Conservation (phyloP, 83 land plant genomes). For the Thuja plicata region DNA sequence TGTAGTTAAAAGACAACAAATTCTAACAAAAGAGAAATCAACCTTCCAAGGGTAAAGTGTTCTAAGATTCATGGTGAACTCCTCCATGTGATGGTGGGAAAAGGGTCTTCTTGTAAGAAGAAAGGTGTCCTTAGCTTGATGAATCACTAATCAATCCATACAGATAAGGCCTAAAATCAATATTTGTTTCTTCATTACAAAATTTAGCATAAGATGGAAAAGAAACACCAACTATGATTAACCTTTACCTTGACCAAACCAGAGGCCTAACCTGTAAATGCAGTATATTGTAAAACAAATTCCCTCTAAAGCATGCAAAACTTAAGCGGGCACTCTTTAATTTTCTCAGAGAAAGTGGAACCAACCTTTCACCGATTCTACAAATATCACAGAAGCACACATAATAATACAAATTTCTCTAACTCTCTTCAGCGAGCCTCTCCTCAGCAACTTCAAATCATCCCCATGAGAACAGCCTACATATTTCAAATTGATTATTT, state of each 20-base stretch:
- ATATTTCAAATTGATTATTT: neutral
- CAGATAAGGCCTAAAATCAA: neutral
- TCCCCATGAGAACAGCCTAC: neutral
- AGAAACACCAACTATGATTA: too few relatives aligned
- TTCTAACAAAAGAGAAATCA: neutral
- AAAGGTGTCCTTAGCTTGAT: neutral
- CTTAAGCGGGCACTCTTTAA: neutral
- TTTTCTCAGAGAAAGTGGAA: neutral
- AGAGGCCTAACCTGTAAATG: neutral
- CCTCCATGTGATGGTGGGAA: neutral
- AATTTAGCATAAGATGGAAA: neutral
- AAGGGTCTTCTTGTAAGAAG: neutral
- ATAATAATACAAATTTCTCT: neutral
- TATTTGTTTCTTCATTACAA: neutral
- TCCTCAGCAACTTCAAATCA: neutral
- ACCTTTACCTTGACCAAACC: neutral
- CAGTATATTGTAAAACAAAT: too few relatives aligned
- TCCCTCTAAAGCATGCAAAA: neutral
- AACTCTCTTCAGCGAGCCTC: constrained; percentile 7
- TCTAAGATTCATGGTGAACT: neutral
- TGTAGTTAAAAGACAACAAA: neutral
- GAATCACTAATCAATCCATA: too few relatives aligned
- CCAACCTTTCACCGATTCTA: neutral
- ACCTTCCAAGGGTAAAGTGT: neutral
- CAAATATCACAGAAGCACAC: neutral